Conservation (phyloP, 1,139 yeast species). For the Hyphopichia khmerensis region DNA sequence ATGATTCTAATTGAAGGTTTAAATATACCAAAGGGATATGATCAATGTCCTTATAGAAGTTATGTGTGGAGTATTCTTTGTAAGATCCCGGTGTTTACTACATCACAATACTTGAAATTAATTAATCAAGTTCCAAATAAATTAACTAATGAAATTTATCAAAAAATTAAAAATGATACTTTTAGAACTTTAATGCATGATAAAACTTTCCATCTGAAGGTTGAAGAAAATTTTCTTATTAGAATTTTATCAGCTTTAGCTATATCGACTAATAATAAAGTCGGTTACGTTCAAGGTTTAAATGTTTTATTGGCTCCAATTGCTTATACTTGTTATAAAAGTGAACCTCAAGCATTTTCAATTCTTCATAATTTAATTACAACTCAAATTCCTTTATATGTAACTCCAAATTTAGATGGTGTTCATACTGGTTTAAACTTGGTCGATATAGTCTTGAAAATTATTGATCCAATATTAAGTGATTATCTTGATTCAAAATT, state of each 20-base stretch:
- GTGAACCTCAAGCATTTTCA: conserved; percentile 86
- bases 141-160: conserved; percentile 43
- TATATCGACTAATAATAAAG: conserved; percentile 35
- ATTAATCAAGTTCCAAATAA: conserved; percentile 57
- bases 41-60: conserved; percentile 63
- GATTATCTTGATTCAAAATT: conserved; percentile 61
- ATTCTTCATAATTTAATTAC: conserved; percentile 60
- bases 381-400: conserved; percentile 71
- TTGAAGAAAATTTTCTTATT: conserved; percentile 65
- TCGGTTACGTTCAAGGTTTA: conserved; percentile 85
- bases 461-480: conserved; percentile 73
- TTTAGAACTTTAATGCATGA: conserved; percentile 85
- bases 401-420: conserved; percentile 76
- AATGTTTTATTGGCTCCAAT: conserved; percentile 87
- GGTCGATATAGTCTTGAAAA: conserved; percentile 67
- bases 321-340: conserved; percentile 63
- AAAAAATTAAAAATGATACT: conserved; percentile 82
- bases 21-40: conserved; percentile 48
- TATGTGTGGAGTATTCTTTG: conserved; percentile 83
- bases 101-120: conserved; percentile 53
- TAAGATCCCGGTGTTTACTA: conserved; percentile 59
- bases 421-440: conserved; percentile 74
- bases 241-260: conserved; percentile 77
- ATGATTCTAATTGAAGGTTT: conserved; percentile 78
- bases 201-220: conserved; percentile 59